Percentiles rank a stretch among this genome's conserved stretches.
These are phyloP conservation scores for Porcisia deanei DNA, from an alignment of 208 protist genomes.

Conservation along the genomic window DNA sequence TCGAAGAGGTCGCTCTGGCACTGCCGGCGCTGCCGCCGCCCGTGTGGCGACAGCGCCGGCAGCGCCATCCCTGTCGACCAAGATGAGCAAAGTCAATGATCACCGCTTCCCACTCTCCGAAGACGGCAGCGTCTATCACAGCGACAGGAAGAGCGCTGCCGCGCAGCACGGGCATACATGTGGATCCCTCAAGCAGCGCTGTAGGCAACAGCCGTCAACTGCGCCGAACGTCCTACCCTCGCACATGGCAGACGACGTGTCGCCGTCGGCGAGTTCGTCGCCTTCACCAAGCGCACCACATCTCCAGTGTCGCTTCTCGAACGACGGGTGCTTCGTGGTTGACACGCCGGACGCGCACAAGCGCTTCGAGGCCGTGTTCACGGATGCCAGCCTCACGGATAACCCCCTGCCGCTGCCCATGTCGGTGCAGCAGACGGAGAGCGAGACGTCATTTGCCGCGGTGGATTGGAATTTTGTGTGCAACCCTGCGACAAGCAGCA, in stretches of 20 bases:
- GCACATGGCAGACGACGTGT: not conserved
- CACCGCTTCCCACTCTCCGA: not conserved
- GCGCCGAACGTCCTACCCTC: not conserved
- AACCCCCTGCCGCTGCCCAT: not conserved
- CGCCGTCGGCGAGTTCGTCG: not conserved
- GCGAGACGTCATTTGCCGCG: not conserved
- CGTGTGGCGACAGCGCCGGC: not conserved
- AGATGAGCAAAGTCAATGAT: not conserved
- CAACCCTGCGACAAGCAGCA: not conserved
- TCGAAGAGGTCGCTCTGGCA: not conserved
- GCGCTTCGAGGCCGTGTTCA: not conserved
- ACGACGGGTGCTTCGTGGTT: conserved; percentile 29
- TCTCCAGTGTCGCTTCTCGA: conserved; percentile 17
- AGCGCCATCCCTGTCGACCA: not conserved
- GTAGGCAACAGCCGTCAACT: not conserved
- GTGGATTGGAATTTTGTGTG: not conserved
- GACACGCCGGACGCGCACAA: conserved; percentile 19
- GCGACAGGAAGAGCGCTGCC: not conserved
- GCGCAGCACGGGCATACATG: not conserved
- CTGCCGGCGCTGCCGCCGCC: not conserved
- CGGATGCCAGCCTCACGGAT: not conserved
- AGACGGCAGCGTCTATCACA: not conserved
- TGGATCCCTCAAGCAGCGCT: not conserved
- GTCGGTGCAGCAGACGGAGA: not conserved
- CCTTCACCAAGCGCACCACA: not conserved